A percentile compares a stretch with the other conserved stretches of the same genome.
Conservation (phyloP, 805 yeast species). For the Trichomonascus vanleenenianus region DNA sequence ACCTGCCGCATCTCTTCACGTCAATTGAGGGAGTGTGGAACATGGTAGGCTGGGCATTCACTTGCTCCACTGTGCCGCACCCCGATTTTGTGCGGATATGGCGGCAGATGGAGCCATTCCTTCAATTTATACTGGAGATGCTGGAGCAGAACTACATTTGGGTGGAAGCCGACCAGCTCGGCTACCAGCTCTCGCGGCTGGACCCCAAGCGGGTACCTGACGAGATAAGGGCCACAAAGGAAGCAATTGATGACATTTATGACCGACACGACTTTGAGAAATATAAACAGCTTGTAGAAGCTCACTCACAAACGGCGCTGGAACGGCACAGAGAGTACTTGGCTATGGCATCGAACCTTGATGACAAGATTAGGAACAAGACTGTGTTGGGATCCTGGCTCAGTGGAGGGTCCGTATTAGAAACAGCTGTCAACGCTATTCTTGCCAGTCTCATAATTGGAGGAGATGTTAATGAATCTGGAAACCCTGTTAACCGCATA, state of each 20-base stretch:
- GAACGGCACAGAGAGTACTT: too few species aligned
- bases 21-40: conserved; percentile 8
- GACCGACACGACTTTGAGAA: background rate
- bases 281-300: background rate
- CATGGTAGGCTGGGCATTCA: conserved; percentile 13
- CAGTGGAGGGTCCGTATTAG: background rate
- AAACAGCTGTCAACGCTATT: background rate
- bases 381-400: too few species aligned
- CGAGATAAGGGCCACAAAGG: background rate
- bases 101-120: conserved; percentile 7
- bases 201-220: background rate
- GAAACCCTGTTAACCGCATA: background rate
- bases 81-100: conserved; percentile 7
- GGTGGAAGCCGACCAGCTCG: background rate
- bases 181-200: background rate
- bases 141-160: conserved; percentile 4
- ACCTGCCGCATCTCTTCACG: conserved; percentile 6
- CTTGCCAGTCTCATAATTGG: background rate
- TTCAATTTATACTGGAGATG: conserved; percentile 6
- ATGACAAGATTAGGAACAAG: too few species aligned
- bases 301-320: too few species aligned
- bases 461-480: background rate
- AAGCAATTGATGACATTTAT: background rate
- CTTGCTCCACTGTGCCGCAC: conserved; percentile 8
- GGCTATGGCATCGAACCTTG: too few species aligned